Base-by-base conservation (phyloP, 805 yeast species). In the Ogataea naganishii region DNA sequence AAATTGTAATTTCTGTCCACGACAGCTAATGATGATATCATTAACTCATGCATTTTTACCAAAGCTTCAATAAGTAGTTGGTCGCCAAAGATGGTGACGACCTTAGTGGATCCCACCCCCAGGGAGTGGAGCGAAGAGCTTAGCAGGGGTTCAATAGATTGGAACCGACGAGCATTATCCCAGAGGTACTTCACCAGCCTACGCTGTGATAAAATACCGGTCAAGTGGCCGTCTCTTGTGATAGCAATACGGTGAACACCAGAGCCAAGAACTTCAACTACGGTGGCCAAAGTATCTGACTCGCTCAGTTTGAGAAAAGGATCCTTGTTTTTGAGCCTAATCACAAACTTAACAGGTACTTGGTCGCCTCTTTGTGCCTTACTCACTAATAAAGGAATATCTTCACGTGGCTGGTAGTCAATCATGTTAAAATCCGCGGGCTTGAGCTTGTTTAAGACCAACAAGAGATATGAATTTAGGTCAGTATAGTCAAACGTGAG, bases 181-280 rank as follows among this genome's bases (percentile, higher is more conserved):
- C 97, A 89, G 32, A 89, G 60, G 53, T 72, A 89, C 44, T 73
- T 74, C 32, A 89, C 72, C 43, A 85, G 62, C 46, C 97, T 72
- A 53, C 98, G 76, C 60, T 89, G 98, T 0, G 96, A 84, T 26
- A 92, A 63, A 9, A 89, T 74, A 34, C 97, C 97, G 3, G 80
- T 74, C 29, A 88, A 75, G 36, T 66, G 64, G 15, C 69, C 63
- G 28, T 62, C 56, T 27, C 62, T 66, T 12, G 59, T 54, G 33
- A 88, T 82, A 8, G 96, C 95, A 14, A 89, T 74, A 49, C 98
- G 69, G 58, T 92, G 98, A 3, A 88, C 95, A 14, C 98, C 98
- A 23, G 82, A 73, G n/a, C 96, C 97, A 37, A 89, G 63, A 9
- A 82, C 75, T 53, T 85, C 94, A 44, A 83, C 81, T 3, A 84